Evolutionary conservation across 768 basidiomycete species (phyloP), one percentile per base, ranked within the genome.

Genomic region (Lactarius deliciosus): DNA sequence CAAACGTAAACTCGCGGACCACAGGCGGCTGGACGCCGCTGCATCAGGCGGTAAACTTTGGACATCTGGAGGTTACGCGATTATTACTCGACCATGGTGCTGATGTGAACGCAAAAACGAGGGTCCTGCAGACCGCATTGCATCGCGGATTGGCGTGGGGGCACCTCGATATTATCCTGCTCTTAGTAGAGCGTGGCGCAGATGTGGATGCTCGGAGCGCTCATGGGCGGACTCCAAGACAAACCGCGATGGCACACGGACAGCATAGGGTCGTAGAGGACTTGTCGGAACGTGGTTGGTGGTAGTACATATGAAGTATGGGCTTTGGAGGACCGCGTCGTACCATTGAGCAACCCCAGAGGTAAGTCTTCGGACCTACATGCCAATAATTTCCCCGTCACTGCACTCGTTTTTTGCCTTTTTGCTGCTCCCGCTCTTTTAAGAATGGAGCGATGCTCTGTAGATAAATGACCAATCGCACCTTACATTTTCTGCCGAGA

Each of bases 31-130:
- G 30, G 56, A 57, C 55, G 0, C 41, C 63, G 2, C 43, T 64
- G 8, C 56, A n/a, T 2, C 30, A 11, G 6, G 63, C 63, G 6
- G 47, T 30, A 30, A 28, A 10, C 22, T 10, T 5, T 0, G 62
- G 55, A 7, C 41, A 34, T 7, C 8, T 32, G 6, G 55, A 45
- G 8, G 30, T 63, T 43, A 36, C 15, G 8, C 40, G n/a, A n/a
- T 20, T 57, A 4, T 40, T 63, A 18, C 62, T 63, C 13, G 40
- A 56, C 22, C 20, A 34, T 11, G 54, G 34, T 28, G 62, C 62
- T 13, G n/a, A 63, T 56, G 20, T 41, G 20, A 43, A 32, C 41
- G 38, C 28, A 25, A 30, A 30, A 56, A 30, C 50, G 18, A 15
- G 25, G 40, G 2, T 22, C 22, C 43, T 1, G 7, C n/a, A 16